Evolutionary conservation across 2,329 filamentous ascomycete species (phyloP), one percentile per base, ranked within the genome.

Genomic region (Fusarium mundagurra): DNA sequence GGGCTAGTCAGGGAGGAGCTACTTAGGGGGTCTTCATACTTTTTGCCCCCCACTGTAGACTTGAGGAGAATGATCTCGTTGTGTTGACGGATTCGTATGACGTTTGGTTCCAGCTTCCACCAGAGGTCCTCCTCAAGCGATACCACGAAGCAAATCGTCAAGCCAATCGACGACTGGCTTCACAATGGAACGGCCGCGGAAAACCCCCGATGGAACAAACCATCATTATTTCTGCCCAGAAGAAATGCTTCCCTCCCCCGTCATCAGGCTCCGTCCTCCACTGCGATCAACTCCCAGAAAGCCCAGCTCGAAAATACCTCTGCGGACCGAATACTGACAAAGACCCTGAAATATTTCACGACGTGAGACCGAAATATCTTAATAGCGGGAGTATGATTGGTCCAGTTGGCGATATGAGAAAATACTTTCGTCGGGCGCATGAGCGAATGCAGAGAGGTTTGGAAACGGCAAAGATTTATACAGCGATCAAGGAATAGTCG

Each of bases 371-470:
- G 1, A 72, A 69, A 9, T 81, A 64, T 51, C 68, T 80, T 20
- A 82, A 80, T 39, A 78, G 75, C 31, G 80, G 80, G 3, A 73
- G 64, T 18, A 64, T 81, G 53, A 77, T 81, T 9, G 80, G 79
- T 11, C 73, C 78, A 0, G 76, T 76, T 0, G 69, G 73, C 1
- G 78, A 78, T 24, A 67, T 80, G 72, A 61, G 61, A 1, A 67
- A 62, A 5, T 76, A 77, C 43, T 70, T 79, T 24, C 72, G 73
- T 14, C 76, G 77, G 0, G 75, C 66, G 7, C 58, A 74, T 7
- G 72, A 75, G 13, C 69, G 69, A 9, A 75, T 82, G 61, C 63
- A 76, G 4, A 64, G 62, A 16, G 67, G 58, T 1, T 38, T 65
- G 9, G 58, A 1, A 61, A 64, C 0, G 65, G 72, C 0, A 51